Evolutionary conservation across 2,329 filamentous ascomycete genomes (phyloP), one percentile per base, ranked within the genome.

Genomic region (Aspergillus hortae): DNA sequence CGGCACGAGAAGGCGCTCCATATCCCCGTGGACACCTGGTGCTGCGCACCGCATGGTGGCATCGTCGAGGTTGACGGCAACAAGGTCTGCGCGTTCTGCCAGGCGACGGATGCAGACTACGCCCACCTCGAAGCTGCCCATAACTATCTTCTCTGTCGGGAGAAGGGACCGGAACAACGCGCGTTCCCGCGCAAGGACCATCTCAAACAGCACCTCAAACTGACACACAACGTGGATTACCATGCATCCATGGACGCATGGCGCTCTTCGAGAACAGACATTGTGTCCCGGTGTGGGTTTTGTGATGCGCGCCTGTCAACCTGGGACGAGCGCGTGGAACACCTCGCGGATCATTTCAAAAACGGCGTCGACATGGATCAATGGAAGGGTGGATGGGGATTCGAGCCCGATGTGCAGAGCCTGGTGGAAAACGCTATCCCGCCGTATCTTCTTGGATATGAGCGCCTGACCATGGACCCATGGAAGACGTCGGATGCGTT

Each of bases 101-200:
- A 76, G 32, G 65, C 67, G 6, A 55, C 74, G 7, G 71, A 80
- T 33, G 79, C 79, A 0, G 72, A 67, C 0, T 60, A 70, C 14
- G 74, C 74, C 11, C 80, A 83, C 62, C 60, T 82, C 4, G 78
- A 79, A 48, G 15, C 40, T 11, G 71, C 65, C 3, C 80, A 83
- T 65, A 77, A 79, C 46, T 78, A 80, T 58, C 61, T 63, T 6
- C 69, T 71, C 17, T 83, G 80, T 58, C 75, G 77, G 51, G 75
- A 80, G 45, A 82, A 81, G 57, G 77, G 78, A 2, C 46, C 73
- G 1, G 74, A 77, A 36, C 73, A 79, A 36, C 73, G 80, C n/a
- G 82, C 78, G 0, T 83, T 83, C 64, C 82, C 80, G 60, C 72
- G 80, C 9, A 83, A 83, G 63, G 80, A 83, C 54, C 80, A 83